Conservation (phyloP, 1,139 yeast genomes). For the Protomyces inundatus region DNA sequence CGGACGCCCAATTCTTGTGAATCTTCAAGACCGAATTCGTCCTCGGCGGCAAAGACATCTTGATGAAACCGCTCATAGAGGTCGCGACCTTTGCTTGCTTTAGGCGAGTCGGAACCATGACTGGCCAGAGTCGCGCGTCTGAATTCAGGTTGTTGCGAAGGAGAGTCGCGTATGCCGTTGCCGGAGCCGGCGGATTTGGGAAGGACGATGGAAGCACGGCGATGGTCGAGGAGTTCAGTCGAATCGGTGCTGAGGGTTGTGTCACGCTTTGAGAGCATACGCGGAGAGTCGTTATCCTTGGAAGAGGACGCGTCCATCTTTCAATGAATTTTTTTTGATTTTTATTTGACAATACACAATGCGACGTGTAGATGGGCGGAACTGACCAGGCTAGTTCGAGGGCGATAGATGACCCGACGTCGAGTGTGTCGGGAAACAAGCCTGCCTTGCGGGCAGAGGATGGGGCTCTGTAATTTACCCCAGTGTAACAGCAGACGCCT, state of each 20-base stretch:
- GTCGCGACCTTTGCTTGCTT: neutral
- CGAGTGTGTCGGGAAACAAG: neutral
- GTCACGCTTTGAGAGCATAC: neutral
- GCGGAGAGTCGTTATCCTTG: neutral
- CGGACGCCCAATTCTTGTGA: conserved; percentile 1
- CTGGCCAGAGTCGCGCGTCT: neutral
- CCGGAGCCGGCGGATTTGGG: neutral
- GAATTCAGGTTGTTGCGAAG: neutral
- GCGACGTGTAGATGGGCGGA: too few species aligned
- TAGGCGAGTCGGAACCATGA: neutral
- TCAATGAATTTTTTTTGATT: neutral
- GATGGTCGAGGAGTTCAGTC: neutral
- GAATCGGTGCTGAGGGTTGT: neutral
- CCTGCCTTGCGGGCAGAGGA: neutral
- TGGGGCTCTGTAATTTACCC: conserved; percentile 17
- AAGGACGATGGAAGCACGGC: neutral
- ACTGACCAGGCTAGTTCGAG: neutral
- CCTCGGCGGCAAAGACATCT: conserved; percentile 11
- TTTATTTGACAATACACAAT: too few species aligned
- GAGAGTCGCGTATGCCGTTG: neutral
- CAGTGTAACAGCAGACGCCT: conserved; percentile 24
- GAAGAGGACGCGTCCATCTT: neutral
- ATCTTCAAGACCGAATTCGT: conserved; percentile 20
- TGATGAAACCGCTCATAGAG: neutral
- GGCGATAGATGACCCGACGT: neutral